A percentile compares a stretch with the other conserved stretches of the same genome.
These are phyloP conservation scores for Pseudozyma sp. DNA, from an alignment of 1,284 basidiomycete species.

Conservation along the genomic window DNA sequence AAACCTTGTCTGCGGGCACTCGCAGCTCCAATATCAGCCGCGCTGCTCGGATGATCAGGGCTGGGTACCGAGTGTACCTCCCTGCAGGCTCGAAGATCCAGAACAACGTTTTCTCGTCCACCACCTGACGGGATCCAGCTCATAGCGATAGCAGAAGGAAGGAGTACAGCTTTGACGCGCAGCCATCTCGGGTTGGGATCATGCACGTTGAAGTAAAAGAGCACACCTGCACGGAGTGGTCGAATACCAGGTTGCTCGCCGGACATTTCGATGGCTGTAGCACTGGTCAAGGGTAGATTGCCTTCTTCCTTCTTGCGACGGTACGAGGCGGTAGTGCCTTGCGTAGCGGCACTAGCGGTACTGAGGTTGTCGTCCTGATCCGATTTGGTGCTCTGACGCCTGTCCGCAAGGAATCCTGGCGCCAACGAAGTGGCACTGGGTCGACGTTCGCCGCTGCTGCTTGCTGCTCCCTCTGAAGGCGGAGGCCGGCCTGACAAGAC, in stretches of 20 bases:
- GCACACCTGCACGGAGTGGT: conserved; percentile 49
- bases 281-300: conserved; percentile 37
- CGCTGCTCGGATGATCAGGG: conserved; percentile 54
- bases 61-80: conserved; percentile 62
- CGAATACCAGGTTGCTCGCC: conserved; percentile 30
- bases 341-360: conserved; percentile 38
- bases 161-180: conserved; percentile 54
- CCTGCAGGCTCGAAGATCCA: conserved; percentile 57
- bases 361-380: conserved; percentile 43
- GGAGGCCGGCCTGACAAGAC: conserved; percentile 30
- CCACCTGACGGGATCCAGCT: conserved; percentile 63
- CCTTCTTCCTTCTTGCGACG: conserved; percentile 46
- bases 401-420: conserved; percentile 20
- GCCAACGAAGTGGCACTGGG: conserved; percentile 8
- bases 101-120: conserved; percentile 56
- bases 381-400: conserved; percentile 35
- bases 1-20: conserved; percentile 50
- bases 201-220: conserved; percentile 63
- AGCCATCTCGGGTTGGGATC: conserved; percentile 50
- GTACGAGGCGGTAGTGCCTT: conserved; percentile 53
- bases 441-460: conserved; percentile 4
- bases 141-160: conserved; percentile 58
- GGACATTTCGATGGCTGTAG: conserved; percentile 39
- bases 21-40: conserved; percentile 48
- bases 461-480: neutral